These are phyloP conservation scores for Ceratobasidium sp. DNA, from an alignment of 1,284 basidiomycete genomes.

Conservation along the genomic window DNA sequence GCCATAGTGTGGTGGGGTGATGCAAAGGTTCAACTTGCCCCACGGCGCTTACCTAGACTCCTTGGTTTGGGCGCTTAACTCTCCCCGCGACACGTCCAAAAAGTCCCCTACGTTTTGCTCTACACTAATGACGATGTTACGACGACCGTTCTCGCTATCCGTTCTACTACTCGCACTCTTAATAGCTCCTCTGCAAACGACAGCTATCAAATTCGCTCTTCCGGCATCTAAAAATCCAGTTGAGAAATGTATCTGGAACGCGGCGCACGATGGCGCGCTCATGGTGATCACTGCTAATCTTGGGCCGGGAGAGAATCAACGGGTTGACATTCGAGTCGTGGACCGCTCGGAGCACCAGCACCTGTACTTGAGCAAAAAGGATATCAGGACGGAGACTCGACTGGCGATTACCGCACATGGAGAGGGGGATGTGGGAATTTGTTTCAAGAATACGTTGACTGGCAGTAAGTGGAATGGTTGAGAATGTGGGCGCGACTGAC, in stretches of 20 bases:
- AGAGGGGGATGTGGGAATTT: constrained; percentile 94
- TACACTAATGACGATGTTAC: constrained; percentile 27
- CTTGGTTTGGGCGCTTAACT: constrained; percentile 2
- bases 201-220: constrained; percentile 84
- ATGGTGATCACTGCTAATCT: constrained; percentile 96
- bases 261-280: constrained; percentile 82
- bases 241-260: constrained; percentile 91
- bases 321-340: constrained; percentile 92
- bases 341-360: constrained; percentile 89
- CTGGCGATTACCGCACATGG: constrained; percentile 94
- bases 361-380: constrained; percentile 89
- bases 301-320: constrained; percentile 71
- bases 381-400: constrained; percentile 88
- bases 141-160: constrained; percentile 12
- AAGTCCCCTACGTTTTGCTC: background rate
- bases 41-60: background rate
- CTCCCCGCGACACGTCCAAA: constrained; percentile 25
- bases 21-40: constrained; percentile 5
- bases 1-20: constrained; percentile 11
- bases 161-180: constrained; percentile 1
- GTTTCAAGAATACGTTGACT: constrained; percentile 83
- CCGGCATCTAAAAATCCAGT: constrained; percentile 71
- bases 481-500: background rate
- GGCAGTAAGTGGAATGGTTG: constrained; percentile 59
- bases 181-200: constrained; percentile 26